Evolutionary conservation across 169 alveolate genomes (phyloP), one percentile per base, ranked within the genome.

Genomic region (Plasmodium gaboni): DNA sequence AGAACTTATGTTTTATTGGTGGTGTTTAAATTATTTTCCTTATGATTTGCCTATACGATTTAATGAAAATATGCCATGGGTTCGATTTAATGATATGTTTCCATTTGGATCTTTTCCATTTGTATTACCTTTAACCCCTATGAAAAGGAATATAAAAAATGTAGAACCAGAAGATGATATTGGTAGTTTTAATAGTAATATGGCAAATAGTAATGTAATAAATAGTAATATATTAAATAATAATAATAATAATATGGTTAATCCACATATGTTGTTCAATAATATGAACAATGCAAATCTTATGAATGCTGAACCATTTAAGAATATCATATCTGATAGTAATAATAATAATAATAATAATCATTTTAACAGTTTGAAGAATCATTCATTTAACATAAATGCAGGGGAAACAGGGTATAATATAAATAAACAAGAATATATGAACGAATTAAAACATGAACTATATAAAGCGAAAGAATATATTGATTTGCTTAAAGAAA

Each of bases 1-100:
- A 10, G 90, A 89, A 22, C 95, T 93, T 17, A 94, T 94, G 96
- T 92, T 91, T 88, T 86, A 63, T 57, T 94, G 96, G 96, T 93
- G 93, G 89, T 63, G 55, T 17, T 74, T 83, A 89, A 93, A 93
- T 85, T 94, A 86, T 83, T 94, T 94, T 74, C 95, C 93, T 42
- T 93, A 88, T 55, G 93, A 93, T 17, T 74, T 94, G 10, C 89
- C 89, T 28, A 88, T 94, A 69, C 87, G 96, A 9, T 94, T 91
- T 90, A 92, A 65, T 69, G 57, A 78, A 24, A 92, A 63, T 71
- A 94, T 94, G 96, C 94, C 93, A 10, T 94, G 96, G 96, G 42
- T 89, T 53, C 83, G 88, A n/a, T 92, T 92, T 64, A 78, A 88
- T 87, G 96, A 92, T 1, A 87, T 94, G 51, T 94, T 89, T 71